phyloP scores from a whole-genome alignment of 2,329 filamentous ascomycete genomes.

The Seiridium unicorne region DNA sequence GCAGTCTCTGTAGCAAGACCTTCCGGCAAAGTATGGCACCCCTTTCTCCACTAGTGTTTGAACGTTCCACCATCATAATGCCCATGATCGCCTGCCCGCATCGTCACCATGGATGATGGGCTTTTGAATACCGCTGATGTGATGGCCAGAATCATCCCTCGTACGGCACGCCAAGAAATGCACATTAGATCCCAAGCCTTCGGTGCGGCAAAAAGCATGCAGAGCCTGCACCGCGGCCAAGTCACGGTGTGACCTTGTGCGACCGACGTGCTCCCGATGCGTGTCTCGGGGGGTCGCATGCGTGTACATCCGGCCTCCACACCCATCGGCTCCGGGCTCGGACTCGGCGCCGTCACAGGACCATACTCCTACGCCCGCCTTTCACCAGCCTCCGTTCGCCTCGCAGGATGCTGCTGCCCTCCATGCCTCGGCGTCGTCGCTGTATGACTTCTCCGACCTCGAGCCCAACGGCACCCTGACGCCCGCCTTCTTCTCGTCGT shows the following conservation, averaged over 20 bases:
- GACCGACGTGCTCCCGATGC: constrained; percentile 23
- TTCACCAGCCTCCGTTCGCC: background rate
- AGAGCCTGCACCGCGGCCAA: constrained; percentile 23
- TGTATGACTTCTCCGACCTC: background rate
- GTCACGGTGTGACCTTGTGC: constrained; percentile 22
- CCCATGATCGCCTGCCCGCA: too few species aligned
- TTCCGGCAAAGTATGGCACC: constrained; percentile 20
- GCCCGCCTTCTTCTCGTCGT: constrained; percentile 5
- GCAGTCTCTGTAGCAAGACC: constrained; percentile 17
- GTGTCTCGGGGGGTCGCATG: constrained; percentile 15
- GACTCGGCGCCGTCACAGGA: background rate
- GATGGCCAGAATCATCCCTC: constrained; percentile 18
- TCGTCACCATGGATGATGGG: too few species aligned
- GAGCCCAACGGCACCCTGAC: background rate
- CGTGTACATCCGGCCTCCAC: constrained; percentile 14
- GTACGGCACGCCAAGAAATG: constrained; percentile 20
- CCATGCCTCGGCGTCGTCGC: background rate
- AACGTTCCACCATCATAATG: background rate
- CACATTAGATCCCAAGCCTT: constrained; percentile 16
- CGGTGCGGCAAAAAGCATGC: constrained; percentile 24
- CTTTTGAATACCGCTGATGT: background rate
- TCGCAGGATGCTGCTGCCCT: background rate
- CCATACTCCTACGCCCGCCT: background rate
- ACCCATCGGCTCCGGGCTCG: background rate
- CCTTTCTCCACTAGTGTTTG: background rate